Evolutionary conservation across 2,329 filamentous ascomycete species (phyloP).

Genomic region (Stemphylium beticola): DNA sequence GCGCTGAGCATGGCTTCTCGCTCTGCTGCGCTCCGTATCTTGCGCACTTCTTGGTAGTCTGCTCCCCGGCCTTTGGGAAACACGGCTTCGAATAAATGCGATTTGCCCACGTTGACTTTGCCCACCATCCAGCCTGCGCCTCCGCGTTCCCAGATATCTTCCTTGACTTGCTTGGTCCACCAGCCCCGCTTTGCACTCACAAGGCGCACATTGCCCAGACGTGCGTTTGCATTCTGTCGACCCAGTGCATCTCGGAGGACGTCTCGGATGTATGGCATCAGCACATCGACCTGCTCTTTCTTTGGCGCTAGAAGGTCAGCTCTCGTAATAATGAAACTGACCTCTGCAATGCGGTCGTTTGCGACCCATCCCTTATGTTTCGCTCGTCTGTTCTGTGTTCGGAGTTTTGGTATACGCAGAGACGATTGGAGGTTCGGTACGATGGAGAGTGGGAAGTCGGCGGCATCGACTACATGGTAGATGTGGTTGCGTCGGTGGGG

Average conservation of each 20-base stretch:
- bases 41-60: conserved; percentile 46
- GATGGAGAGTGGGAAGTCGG: conserved; percentile 94
- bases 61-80: conserved; percentile 72
- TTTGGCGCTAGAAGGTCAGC: conserved; percentile 84
- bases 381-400: conserved; percentile 81
- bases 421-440: conserved; percentile 76
- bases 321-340: conserved; percentile 90
- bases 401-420: conserved; percentile 73
- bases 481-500: conserved; percentile 91
- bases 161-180: conserved; percentile 88
- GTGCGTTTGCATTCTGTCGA: conserved; percentile 68
- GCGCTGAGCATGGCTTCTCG: conserved; percentile 39
- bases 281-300: conserved; percentile 79
- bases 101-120: conserved; percentile 98
- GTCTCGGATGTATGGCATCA: conserved; percentile 84
- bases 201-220: conserved; percentile 85
- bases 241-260: conserved; percentile 80
- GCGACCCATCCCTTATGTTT: conserved; percentile 68
- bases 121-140: conserved; percentile 95
- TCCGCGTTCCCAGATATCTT: conserved; percentile 82
- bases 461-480: conserved; percentile 93
- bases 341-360: conserved; percentile 70
- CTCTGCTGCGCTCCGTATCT: conserved; percentile 42
- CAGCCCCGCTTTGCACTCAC: conserved; percentile 86
- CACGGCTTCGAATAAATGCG: conserved; percentile 83